Conservation (phyloP, 371 early-diverging fungal genomes). For the Mucor lusitanicus region DNA sequence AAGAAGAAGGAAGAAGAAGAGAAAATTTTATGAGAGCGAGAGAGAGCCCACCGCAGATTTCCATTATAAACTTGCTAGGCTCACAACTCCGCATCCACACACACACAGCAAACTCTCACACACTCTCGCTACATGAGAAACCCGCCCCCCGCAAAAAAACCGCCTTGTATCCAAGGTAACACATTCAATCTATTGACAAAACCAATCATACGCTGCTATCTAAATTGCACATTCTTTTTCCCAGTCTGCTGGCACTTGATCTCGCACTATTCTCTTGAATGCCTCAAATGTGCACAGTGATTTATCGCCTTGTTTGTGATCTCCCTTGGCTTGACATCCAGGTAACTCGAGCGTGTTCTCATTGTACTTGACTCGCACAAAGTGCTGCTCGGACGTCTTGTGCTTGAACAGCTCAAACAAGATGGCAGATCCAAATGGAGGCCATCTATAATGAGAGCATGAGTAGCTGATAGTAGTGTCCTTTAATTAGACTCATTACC, state of each 20-base stretch:
- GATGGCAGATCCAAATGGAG: constrained; percentile 54
- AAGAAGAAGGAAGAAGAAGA: not conserved
- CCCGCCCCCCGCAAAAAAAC: not conserved
- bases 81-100: not conserved
- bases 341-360: constrained; percentile 62
- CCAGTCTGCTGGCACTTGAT: constrained; percentile 59
- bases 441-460: constrained; percentile 48
- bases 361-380: constrained; percentile 74
- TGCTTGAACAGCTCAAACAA: constrained; percentile 71
- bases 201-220: constrained; percentile 3
- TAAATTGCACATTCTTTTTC: constrained; percentile 46
- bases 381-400: constrained; percentile 45
- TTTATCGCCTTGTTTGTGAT: constrained; percentile 60
- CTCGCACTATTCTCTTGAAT: constrained; percentile 63
- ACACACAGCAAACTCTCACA: not conserved
- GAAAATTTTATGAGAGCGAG: not conserved
- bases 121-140: not conserved
- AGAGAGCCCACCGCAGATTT: not conserved
- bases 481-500: constrained; percentile 26
- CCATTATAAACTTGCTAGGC: not conserved
- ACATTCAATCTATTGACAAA: constrained; percentile 8
- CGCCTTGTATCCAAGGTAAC: constrained; percentile 1
- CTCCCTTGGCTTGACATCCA: constrained; percentile 56
- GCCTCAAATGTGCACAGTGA: constrained; percentile 73
- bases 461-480: no score